Evolutionary conservation across 805 yeast genomes (phyloP), one percentile per base, ranked within the genome.

Genomic region (Sungouiozyma intestinalis): DNA sequence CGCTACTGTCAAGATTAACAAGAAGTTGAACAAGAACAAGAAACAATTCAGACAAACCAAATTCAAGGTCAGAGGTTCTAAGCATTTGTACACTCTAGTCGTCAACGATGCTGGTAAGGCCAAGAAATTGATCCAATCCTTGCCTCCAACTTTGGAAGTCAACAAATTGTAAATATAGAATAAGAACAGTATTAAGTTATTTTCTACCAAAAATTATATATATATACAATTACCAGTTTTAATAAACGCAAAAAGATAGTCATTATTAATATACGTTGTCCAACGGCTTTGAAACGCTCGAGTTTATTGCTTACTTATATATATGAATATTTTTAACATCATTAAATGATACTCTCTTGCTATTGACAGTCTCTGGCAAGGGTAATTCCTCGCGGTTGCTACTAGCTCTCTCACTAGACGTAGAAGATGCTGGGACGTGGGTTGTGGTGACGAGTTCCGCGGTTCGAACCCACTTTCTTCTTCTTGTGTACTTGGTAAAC

Each of bases 31-130:
- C 75, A 76, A 82, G 59, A 73, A 73, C 69, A 94, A 92, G 71
- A 82, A 82, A 77, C 73, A 74, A 58, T 76, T 76, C 80, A 82
- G 83, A 74, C 92, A 84, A 74, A 87, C 96, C 76, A 92, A 92
- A 76, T 92, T 92, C 88, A 92, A 92, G 85, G 85, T 92, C 66
- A 87, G 97, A 80, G 96, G 97, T 71, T 65, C 95, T 54, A 86
- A 77, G 71, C 71, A 84, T 77, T 80, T 86, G 67, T 92, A 92
- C 85, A 92, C 98, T 61, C 77, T 90, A 72, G 84, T 84, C 60
- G 90, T 92, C 65, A 79, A 83, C 76, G 97, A 92, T 71, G 83
- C 86, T 65, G 82, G 85, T 71, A 88, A 87, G 80, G 97, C 97
- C 64, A 80, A 85, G 82, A 92, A 92, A 79, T 79, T 92, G 74